Evolutionary conservation across 1,284 basidiomycete genomes (phyloP).

Genomic region (Testicularia cyperi): DNA sequence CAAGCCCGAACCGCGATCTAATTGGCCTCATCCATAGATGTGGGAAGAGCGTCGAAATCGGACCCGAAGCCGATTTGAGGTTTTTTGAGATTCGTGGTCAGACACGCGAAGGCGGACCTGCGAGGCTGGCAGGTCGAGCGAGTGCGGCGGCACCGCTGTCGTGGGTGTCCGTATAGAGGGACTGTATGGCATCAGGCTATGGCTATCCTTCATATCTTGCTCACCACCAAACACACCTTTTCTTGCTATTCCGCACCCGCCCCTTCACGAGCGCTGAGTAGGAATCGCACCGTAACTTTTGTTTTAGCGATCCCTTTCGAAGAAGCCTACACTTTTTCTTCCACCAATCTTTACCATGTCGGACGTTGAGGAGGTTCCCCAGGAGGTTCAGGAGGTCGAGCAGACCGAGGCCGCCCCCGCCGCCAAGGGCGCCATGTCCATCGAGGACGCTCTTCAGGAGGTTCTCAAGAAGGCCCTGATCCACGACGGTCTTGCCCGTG

Average conservation of each 20-base stretch:
- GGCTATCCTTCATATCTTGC: too few relatives aligned
- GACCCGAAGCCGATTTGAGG: too few relatives aligned
- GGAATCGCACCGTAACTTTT: constrained; percentile 27
- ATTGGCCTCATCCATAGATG: too few relatives aligned
- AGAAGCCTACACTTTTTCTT: constrained; percentile 49
- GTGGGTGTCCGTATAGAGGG: too few relatives aligned
- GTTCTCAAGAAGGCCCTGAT: constrained; percentile 91
- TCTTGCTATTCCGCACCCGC: constrained; percentile 37
- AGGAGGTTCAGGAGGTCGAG: constrained; percentile 67
- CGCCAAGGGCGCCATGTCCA: constrained; percentile 85
- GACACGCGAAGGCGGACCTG: too few relatives aligned
- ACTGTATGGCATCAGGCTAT: too few relatives aligned
- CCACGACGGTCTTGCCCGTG: constrained; percentile 96
- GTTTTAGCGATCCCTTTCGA: constrained; percentile 53
- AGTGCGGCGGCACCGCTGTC: too few relatives aligned
- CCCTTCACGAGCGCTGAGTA: constrained; percentile 30
- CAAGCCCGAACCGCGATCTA: too few relatives aligned
- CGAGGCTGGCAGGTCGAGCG: too few relatives aligned
- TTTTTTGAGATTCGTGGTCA: too few relatives aligned
- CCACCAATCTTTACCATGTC: constrained; percentile 47
- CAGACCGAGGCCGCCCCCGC: constrained; percentile 67
- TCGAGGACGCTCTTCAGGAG: constrained; percentile 97
- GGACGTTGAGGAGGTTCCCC: constrained; percentile 58
- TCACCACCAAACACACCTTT: constrained; percentile 11
- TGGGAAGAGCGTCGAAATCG: too few relatives aligned